These are phyloP conservation scores for Auricularia sp. DNA, from an alignment of 768 basidiomycete species.

Conservation along the genomic window DNA sequence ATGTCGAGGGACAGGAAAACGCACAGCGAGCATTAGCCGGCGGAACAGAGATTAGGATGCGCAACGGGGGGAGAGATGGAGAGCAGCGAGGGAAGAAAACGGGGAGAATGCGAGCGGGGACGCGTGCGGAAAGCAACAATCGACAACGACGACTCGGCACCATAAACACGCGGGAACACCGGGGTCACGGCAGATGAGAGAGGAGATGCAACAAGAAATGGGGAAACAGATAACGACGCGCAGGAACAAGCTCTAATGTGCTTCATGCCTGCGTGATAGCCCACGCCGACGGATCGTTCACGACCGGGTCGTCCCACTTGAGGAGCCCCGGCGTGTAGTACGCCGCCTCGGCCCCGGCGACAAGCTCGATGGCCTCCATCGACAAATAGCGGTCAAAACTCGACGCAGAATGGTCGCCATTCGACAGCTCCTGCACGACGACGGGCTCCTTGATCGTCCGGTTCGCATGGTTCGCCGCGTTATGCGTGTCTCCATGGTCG, in stretches of 20 bases:
- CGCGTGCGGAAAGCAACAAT: neutral
- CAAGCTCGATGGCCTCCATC: neutral
- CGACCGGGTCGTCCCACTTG: neutral
- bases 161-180: neutral
- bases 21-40: neutral
- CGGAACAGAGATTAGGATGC: neutral
- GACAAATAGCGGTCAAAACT: conserved; percentile 19
- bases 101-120: neutral
- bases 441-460: conserved; percentile 25
- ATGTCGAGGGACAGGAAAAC: neutral
- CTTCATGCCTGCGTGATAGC: neutral
- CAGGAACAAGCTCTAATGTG: neutral
- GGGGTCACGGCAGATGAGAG: neutral
- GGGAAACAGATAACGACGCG: neutral
- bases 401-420: conserved; percentile 35
- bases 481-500: neutral
- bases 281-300: neutral
- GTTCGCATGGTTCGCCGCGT: neutral
- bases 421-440: conserved; percentile 10
- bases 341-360: neutral
- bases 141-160: neutral
- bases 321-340: neutral
- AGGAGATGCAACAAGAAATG: neutral
- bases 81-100: too few species aligned
- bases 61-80: neutral